A percentile compares a stretch with the other conserved stretches of the same genome.
phyloP scores from a whole-genome alignment of 2,329 filamentous ascomycete species.

The Penicillium sp. region DNA sequence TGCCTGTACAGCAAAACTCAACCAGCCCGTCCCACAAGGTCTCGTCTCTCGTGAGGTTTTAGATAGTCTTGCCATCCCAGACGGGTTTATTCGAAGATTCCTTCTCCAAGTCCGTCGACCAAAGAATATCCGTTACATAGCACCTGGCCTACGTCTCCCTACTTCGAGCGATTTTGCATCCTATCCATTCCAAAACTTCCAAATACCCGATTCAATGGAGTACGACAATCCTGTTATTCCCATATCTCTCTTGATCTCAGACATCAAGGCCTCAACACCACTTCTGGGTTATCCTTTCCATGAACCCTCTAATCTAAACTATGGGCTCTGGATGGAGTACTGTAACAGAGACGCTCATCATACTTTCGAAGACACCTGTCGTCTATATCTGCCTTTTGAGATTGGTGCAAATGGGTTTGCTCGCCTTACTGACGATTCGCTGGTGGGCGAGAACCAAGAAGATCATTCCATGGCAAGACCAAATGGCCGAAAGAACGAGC shows the following conservation, averaged over 20 bases:
- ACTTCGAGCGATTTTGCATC: slow-evolving; percentile 2
- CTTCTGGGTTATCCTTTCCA: slow-evolving; percentile 2
- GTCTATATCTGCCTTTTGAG: slow-evolving; percentile 1
- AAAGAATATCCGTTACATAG: slow-evolving; percentile 5
- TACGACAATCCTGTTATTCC: slow-evolving; percentile 1
- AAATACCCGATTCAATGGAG: slow-evolving; percentile 1
- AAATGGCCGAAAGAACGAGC: neutral
- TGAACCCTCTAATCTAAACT: neutral
- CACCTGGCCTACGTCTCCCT: slow-evolving; percentile 3
- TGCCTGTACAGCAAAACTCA: slow-evolving; percentile 1
- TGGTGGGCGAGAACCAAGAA: neutral
- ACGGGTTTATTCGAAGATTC: neutral
- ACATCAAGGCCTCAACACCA: neutral
- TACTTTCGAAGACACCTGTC: slow-evolving; percentile 3
- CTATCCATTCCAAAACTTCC: neutral
- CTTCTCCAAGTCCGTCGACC: slow-evolving; percentile 2
- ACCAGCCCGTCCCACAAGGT: slow-evolving; percentile 1
- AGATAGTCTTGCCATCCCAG: neutral
- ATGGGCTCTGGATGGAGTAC: slow-evolving; percentile 3
- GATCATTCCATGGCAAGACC: slow-evolving; percentile 2
- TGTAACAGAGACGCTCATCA: slow-evolving; percentile 4
- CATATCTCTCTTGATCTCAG: neutral
- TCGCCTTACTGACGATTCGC: slow-evolving; percentile 1
- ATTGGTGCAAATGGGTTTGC: slow-evolving; percentile 2
- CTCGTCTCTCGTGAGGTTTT: neutral